Evolutionary conservation across 257 asterid genomes (phyloP).

Genomic region (Marsdenia floribunda): DNA sequence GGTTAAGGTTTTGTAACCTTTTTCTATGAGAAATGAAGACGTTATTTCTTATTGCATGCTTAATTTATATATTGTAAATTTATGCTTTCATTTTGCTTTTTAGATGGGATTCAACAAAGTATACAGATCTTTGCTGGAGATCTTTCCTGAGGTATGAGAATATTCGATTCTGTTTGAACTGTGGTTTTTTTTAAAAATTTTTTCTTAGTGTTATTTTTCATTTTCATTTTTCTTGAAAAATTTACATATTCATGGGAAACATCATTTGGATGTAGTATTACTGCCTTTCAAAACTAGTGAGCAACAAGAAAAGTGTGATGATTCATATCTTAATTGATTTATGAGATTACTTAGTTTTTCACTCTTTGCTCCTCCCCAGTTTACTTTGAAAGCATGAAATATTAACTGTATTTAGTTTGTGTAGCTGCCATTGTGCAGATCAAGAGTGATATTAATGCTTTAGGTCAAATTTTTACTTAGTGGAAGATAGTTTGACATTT

Average conservation of each 20-base stretch:
- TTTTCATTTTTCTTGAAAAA: not conserved
- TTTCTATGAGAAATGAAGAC: not conserved
- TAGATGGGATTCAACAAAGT: slow-evolving; percentile 36
- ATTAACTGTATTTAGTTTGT: not conserved
- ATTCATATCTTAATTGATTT: not conserved
- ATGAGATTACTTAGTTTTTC: not conserved
- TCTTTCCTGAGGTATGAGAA: slow-evolving; percentile 37
- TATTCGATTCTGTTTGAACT: not conserved
- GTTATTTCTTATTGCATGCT: not conserved
- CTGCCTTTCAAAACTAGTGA: not conserved
- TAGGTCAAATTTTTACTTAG: not conserved
- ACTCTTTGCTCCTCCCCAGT: not conserved
- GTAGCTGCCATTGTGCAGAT: not conserved
- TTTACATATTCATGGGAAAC: not conserved
- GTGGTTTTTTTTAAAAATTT: not conserved
- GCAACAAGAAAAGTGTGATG: not conserved
- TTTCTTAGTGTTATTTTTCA: not conserved
- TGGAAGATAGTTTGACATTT: not conserved
- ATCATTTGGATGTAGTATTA: not conserved
- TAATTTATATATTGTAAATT: not conserved
- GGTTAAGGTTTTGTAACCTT: not conserved
- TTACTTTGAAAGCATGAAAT: not conserved
- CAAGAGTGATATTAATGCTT: not conserved
- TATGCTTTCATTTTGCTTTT: not conserved
- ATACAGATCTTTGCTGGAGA: slow-evolving; percentile 26